Percentiles rank a stretch among this genome's conserved stretches.
These are phyloP conservation scores for Purpureocillium lavendulum DNA, from an alignment of 2,329 filamentous ascomycete genomes.

Conservation along the genomic window DNA sequence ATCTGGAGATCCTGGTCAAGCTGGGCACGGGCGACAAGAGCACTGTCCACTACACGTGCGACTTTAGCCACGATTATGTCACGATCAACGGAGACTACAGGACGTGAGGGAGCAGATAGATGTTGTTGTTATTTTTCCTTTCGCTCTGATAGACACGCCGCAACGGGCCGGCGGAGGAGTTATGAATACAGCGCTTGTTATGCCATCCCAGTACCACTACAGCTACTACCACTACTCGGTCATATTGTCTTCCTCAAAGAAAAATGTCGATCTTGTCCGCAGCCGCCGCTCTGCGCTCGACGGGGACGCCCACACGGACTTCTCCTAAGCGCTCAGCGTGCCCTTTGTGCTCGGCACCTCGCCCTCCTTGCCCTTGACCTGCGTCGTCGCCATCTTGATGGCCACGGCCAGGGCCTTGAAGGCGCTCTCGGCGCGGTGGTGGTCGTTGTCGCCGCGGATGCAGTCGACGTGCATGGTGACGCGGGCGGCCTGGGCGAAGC, in stretches of 20 bases:
- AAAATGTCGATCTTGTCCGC: too few species aligned
- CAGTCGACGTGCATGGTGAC: conserved; percentile 95
- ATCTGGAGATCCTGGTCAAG: conserved; percentile 69
- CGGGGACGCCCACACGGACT: too few species aligned
- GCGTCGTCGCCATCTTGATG: conserved; percentile 65
- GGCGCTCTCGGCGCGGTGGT: conserved; percentile 91
- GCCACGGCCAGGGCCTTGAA: conserved; percentile 95
- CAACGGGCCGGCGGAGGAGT: background rate
- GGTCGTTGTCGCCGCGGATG: conserved; percentile 84
- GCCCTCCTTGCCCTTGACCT: conserved; percentile 72
- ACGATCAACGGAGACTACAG: conserved; percentile 63
- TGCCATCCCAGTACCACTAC: background rate
- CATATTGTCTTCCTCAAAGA: too few species aligned
- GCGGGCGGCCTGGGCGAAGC: conserved; percentile 83
- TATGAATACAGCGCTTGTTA: background rate
- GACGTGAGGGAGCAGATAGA: conserved; percentile 31
- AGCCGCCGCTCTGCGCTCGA: too few species aligned
- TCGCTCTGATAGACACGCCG: background rate
- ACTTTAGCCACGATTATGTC: conserved; percentile 76
- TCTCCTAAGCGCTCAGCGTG: conserved; percentile 57
- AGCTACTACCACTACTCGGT: conserved; percentile 4
- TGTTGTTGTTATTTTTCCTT: background rate
- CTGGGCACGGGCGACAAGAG: conserved; percentile 61
- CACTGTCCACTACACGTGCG: conserved; percentile 76
- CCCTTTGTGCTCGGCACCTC: conserved; percentile 97